These are phyloP conservation scores for Leucocoprinus gongylophorus DNA, from an alignment of 1,284 basidiomycete genomes.

Conservation along the genomic window DNA sequence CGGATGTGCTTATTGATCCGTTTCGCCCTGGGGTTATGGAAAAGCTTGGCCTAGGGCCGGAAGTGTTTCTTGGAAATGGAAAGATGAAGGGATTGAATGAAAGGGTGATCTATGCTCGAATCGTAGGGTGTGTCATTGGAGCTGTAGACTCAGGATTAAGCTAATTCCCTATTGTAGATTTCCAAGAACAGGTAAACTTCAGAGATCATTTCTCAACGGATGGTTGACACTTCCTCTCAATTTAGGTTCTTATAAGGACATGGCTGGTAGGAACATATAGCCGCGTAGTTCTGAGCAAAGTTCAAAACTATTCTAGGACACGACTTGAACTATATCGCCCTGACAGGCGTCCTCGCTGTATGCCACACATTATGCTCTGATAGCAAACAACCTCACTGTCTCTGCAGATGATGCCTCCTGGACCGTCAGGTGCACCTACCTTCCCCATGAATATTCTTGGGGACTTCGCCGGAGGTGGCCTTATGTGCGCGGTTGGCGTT, in stretches of 20 bases:
- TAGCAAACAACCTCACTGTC: neutral
- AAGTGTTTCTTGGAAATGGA: conserved; percentile 53
- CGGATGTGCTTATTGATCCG: conserved; percentile 79
- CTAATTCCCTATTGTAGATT: conserved; percentile 36
- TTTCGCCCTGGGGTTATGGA: conserved; percentile 83
- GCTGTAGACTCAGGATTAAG: neutral
- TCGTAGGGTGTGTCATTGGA: conserved; percentile 48
- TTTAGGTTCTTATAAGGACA: conserved; percentile 55
- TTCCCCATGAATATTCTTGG: conserved; percentile 75
- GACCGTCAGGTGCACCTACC: conserved; percentile 51
- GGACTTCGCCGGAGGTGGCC: conserved; percentile 79
- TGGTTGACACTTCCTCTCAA: neutral
- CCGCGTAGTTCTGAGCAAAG: neutral
- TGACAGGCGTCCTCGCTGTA: conserved; percentile 73
- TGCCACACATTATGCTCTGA: conserved; percentile 17
- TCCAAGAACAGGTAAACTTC: conserved; percentile 44
- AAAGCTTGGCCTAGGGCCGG: conserved; percentile 68
- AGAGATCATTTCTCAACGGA: conserved; percentile 11
- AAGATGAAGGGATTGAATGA: conserved; percentile 46
- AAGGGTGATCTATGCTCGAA: conserved; percentile 56
- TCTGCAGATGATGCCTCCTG: conserved; percentile 56
- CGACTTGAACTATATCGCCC: conserved; percentile 82
- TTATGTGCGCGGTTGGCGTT: conserved; percentile 69
- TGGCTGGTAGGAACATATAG: conserved; percentile 48
- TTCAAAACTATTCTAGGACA: conserved; percentile 43